Percentiles rank a stretch among this genome's conserved stretches.
phyloP scores from a whole-genome alignment of 345 rosid genomes.

The Arabis hirsuta region DNA sequence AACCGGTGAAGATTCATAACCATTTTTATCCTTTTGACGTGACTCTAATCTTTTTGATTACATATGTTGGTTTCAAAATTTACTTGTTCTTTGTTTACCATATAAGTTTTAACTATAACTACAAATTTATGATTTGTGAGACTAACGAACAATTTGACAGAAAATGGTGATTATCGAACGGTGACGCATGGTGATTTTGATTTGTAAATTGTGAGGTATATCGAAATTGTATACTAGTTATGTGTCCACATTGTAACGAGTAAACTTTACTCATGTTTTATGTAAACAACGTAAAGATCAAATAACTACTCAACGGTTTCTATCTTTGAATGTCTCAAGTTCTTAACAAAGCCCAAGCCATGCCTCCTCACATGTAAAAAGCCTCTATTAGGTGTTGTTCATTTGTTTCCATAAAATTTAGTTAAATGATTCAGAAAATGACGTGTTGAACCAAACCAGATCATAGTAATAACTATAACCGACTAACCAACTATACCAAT shows the following conservation, averaged over 20 bases:
- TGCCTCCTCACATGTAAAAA: too few species aligned
- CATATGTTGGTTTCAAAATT: not conserved
- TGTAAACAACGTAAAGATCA: not conserved
- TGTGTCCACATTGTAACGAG: not conserved
- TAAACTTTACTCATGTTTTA: not conserved
- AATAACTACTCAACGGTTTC: not conserved
- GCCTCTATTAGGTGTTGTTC: too few species aligned
- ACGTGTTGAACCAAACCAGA: not conserved
- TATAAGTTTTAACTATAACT: not conserved
- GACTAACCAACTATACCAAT: conserved; percentile 2
- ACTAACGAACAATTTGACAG: not conserved
- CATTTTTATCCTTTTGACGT: not conserved
- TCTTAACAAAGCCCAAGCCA: not conserved
- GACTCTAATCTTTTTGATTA: not conserved
- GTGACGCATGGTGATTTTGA: not conserved
- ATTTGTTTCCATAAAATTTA: too few species aligned
- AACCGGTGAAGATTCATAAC: not conserved
- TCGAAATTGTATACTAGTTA: not conserved
- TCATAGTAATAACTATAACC: not conserved
- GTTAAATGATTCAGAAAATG: too few species aligned
- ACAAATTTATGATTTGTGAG: not conserved
- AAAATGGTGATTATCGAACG: conserved; percentile 9
- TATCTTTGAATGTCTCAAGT: not conserved
- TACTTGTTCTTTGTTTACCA: not conserved
- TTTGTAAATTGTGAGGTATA: not conserved